These are phyloP conservation scores for Monilinia fructicola DNA, from an alignment of 2,329 filamentous ascomycete genomes.

Conservation along the genomic window DNA sequence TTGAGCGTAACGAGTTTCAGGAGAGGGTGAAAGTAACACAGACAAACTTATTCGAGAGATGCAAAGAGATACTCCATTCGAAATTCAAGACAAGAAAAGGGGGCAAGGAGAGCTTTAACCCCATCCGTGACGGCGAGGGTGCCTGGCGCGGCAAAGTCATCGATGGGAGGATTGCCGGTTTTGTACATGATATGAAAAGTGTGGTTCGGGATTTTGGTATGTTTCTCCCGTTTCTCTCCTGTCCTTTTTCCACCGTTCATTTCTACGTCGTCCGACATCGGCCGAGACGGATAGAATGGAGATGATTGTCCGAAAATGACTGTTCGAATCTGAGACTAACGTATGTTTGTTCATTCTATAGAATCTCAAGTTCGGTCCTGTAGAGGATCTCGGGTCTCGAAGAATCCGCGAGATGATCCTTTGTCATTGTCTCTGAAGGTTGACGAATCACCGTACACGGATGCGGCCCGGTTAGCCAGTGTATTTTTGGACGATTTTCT, in stretches of 20 bases:
- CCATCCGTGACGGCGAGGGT: conserved; percentile 38
- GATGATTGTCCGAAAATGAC: not conserved
- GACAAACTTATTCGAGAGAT: conserved; percentile 38
- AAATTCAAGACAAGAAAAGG: conserved; percentile 40
- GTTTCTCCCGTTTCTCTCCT: conserved; percentile 19
- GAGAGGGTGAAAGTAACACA: conserved; percentile 35
- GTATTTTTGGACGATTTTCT: conserved; percentile 40
- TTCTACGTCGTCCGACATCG: not conserved
- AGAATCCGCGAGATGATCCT: conserved; percentile 18
- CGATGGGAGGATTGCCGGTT: conserved; percentile 28
- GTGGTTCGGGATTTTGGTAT: conserved; percentile 36
- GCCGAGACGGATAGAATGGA: not conserved
- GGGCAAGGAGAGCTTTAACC: conserved; percentile 40
- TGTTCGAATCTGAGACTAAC: conserved; percentile 27
- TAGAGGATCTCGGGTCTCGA: conserved; percentile 26
- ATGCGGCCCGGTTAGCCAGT: conserved; percentile 36
- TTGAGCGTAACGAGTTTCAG: conserved; percentile 31
- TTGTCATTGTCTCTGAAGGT: conserved; percentile 15
- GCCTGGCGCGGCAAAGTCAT: conserved; percentile 34
- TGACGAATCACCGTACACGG: conserved; percentile 32
- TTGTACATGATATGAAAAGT: conserved; percentile 34
- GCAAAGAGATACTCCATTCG: conserved; percentile 41
- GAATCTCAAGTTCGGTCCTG: conserved; percentile 33
- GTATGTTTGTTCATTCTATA: conserved; percentile 20
- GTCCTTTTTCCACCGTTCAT: not conserved